Evolutionary conservation across 176 grass and related monocot genomes (phyloP).

Genomic region (Themeda triandra): DNA sequence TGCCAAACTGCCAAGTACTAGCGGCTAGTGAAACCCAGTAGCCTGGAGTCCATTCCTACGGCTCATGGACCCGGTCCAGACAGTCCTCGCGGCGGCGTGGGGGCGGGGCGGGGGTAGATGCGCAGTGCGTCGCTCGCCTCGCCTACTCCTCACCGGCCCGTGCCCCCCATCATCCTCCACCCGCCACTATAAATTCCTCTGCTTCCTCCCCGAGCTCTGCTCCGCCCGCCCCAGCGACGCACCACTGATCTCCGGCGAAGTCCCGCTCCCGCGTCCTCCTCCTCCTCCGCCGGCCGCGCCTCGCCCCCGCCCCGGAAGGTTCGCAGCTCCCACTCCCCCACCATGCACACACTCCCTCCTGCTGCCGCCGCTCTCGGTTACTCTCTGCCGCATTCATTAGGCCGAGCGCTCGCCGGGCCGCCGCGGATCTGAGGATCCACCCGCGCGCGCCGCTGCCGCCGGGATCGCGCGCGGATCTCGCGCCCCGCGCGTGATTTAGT

Average conservation of each 20-base stretch:
- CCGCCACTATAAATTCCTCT: conserved; percentile 40
- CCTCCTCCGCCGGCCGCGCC: neutral
- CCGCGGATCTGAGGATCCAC: conserved; percentile 39
- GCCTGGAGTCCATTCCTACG: neutral
- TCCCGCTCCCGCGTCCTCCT: neutral
- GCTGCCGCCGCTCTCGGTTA: neutral
- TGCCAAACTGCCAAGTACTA: neutral
- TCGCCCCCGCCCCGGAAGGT: conserved; percentile 36
- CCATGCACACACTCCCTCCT: neutral
- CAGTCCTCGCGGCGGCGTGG: neutral
- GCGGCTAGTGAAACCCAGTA: neutral
- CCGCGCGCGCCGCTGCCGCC: neutral
- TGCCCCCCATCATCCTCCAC: neutral
- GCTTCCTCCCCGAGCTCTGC: neutral
- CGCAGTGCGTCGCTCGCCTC: conserved; percentile 30
- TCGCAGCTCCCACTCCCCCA: neutral
- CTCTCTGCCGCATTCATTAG: conserved; percentile 33
- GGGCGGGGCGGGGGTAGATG: neutral
- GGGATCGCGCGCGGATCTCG: conserved; percentile 35
- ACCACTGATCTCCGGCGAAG: conserved; percentile 15
- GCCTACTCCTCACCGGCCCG: conserved; percentile 37
- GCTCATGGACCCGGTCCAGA: conserved; percentile 33
- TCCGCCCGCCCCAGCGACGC: neutral
- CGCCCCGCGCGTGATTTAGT: neutral
- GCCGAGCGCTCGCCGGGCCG: conserved; percentile 12